A percentile compares a stretch with the other conserved stretches of the same genome.
These are phyloP conservation scores for Melastoma malabathricum DNA, from an alignment of 345 rosid species.

Conservation along the genomic window DNA sequence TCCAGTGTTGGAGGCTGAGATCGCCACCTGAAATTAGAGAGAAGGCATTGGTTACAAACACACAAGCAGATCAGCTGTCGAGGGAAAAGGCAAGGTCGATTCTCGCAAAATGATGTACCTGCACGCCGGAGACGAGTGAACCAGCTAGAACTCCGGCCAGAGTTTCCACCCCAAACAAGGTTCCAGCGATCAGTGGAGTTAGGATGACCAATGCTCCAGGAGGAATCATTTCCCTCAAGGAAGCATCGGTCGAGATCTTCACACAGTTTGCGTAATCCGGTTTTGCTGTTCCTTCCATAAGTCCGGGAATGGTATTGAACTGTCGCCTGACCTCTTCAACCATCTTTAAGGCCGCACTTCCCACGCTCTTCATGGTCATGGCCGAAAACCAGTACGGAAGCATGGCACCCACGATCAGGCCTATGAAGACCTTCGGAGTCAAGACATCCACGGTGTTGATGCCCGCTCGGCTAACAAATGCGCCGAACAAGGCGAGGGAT, in stretches of 20 bases:
- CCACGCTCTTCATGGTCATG: conserved; percentile 73
- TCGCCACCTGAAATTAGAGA: conserved; percentile 34
- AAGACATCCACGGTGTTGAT: conserved; percentile 40
- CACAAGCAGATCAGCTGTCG: neutral
- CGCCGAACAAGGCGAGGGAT: conserved; percentile 57
- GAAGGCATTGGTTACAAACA: neutral
- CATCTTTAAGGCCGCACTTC: conserved; percentile 63
- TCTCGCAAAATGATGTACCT: conserved; percentile 12
- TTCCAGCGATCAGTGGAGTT: conserved; percentile 49
- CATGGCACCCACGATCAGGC: conserved; percentile 58
- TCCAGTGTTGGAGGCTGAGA: conserved; percentile 65
- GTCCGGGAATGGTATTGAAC: conserved; percentile 60
- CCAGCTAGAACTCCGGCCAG: conserved; percentile 68
- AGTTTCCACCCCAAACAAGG: conserved; percentile 53
- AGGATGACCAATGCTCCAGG: conserved; percentile 63
- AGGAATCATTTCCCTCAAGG: conserved; percentile 55
- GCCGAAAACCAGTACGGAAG: conserved; percentile 73
- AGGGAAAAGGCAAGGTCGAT: too few relatives aligned
- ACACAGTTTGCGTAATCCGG: conserved; percentile 65
- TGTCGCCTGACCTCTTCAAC: conserved; percentile 67
- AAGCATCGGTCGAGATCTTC: conserved; percentile 63
- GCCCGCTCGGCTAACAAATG: conserved; percentile 58
- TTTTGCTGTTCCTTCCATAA: conserved; percentile 48
- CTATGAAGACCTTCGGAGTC: conserved; percentile 61
- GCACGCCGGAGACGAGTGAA: conserved; percentile 58